phyloP scores from a whole-genome alignment of 139 green algal species.

The Haematococcus sp. region DNA sequence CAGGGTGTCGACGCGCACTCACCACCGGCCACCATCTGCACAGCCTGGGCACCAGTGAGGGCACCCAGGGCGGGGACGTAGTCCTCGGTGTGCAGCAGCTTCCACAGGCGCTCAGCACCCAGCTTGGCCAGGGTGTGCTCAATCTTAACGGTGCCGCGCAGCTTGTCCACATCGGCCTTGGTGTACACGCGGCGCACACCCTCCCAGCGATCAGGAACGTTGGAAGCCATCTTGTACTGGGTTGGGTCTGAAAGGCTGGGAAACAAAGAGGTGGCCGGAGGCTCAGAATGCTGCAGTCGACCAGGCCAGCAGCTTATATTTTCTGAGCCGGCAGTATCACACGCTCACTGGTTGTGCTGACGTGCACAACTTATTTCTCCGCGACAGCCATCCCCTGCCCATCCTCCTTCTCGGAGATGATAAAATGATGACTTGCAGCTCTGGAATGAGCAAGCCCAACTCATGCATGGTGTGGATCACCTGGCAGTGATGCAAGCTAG shows the following conservation, averaged over 20 bases:
- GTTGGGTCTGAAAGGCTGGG: neutral
- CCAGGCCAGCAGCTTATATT: no score
- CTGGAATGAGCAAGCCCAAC: no score
- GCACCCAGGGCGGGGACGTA: constrained; percentile 78
- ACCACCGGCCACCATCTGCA: constrained; percentile 39
- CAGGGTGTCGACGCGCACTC: neutral
- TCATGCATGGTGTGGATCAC: no score
- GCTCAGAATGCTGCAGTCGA: no score
- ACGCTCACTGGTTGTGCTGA: no score
- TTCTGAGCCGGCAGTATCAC: no score
- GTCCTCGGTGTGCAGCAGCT: constrained; percentile 62
- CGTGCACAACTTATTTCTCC: no score
- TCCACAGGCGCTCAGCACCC: constrained; percentile 75
- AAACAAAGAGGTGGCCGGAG: neutral
- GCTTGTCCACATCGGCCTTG: constrained; percentile 58
- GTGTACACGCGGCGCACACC: constrained; percentile 47
- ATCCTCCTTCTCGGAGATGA: no score
- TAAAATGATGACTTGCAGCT: no score
- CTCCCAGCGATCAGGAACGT: constrained; percentile 28
- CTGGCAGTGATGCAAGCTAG: no score
- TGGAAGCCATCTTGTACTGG: neutral
- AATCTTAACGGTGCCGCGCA: constrained; percentile 70
- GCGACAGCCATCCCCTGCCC: no score
- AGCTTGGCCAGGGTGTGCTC: constrained; percentile 65
- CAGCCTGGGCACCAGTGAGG: constrained; percentile 66